phyloP scores from a whole-genome alignment of 805 yeast species.

The Saturnispora bothae region DNA sequence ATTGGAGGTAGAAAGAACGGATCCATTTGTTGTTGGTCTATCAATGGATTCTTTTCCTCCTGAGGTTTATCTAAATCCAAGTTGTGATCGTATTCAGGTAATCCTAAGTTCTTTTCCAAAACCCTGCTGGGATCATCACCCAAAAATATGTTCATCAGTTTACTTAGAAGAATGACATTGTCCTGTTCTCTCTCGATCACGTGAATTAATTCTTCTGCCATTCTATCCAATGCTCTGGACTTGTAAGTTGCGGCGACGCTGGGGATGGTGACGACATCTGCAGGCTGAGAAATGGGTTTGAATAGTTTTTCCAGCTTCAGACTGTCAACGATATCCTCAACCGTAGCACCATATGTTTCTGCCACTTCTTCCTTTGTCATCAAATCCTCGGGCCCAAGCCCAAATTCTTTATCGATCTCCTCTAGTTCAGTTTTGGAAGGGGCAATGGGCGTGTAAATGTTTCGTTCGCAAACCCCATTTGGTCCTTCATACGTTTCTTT shows the following conservation, averaged over 20 bases:
- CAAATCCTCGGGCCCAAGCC: conserved; percentile 14
- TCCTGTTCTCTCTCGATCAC: conserved; percentile 74
- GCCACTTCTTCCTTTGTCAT: conserved; percentile 3
- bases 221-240: conserved; percentile 39
- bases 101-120: conserved; percentile 50
- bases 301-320: conserved; percentile 50
- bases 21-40: conserved; percentile 18
- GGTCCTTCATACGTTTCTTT: conserved; percentile 14
- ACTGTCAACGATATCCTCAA: conserved; percentile 30
- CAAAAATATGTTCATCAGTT: conserved; percentile 64
- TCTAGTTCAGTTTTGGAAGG: conserved; percentile 16
- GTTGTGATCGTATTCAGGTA: conserved; percentile 64
- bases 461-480: conserved; percentile 18
- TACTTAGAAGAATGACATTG: conserved; percentile 59
- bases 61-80: conserved; percentile 27
- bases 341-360: conserved; percentile 15
- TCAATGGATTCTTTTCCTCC: conserved; percentile 12
- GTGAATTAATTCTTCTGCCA: conserved; percentile 67
- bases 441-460: conserved; percentile 18
- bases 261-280: conserved; percentile 65
- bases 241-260: conserved; percentile 59
- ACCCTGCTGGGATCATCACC: conserved; percentile 77
- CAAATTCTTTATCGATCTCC: conserved; percentile 24
- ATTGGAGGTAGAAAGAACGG: conserved; percentile 61
- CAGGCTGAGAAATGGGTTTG: conserved; percentile 71